These are phyloP conservation scores for Kuraishia cidri DNA, from an alignment of 805 yeast species.

Conservation along the genomic window DNA sequence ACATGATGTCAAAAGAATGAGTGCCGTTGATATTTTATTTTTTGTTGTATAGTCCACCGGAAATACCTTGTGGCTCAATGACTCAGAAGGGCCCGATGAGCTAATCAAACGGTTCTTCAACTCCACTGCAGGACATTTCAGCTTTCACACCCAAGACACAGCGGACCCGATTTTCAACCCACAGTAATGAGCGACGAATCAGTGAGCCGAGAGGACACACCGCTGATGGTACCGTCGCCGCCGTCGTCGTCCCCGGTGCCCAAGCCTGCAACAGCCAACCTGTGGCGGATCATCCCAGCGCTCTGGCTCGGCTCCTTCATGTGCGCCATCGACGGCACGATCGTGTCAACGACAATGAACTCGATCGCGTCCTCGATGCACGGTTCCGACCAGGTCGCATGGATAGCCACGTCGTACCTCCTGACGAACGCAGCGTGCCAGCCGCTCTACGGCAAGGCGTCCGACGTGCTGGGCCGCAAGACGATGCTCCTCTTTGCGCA, in stretches of 20 bases:
- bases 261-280: no score
- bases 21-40: no score
- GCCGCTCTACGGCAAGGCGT: conserved; percentile 62
- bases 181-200: no score
- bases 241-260: neutral
- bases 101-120: no score
- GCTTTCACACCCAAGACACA: no score
- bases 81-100: no score
- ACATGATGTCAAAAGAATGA: no score
- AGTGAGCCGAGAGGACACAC: no score
- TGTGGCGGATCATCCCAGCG: conserved; percentile 14
- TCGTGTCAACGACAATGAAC: conserved; percentile 56
- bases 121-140: no score
- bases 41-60: no score
- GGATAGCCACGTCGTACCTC: conserved; percentile 69
- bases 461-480: conserved; percentile 67
- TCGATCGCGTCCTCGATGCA: conserved; percentile 63
- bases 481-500: conserved; percentile 42
- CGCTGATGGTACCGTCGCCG: neutral
- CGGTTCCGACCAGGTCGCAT: conserved; percentile 52
- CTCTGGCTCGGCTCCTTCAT: conserved; percentile 39
- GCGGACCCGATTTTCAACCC: no score
- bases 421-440: conserved; percentile 66
- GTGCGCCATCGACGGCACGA: conserved; percentile 55
- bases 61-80: no score